Base-by-base conservation (phyloP, 2,329 filamentous ascomycete genomes). In the Venturia carpophila region DNA sequence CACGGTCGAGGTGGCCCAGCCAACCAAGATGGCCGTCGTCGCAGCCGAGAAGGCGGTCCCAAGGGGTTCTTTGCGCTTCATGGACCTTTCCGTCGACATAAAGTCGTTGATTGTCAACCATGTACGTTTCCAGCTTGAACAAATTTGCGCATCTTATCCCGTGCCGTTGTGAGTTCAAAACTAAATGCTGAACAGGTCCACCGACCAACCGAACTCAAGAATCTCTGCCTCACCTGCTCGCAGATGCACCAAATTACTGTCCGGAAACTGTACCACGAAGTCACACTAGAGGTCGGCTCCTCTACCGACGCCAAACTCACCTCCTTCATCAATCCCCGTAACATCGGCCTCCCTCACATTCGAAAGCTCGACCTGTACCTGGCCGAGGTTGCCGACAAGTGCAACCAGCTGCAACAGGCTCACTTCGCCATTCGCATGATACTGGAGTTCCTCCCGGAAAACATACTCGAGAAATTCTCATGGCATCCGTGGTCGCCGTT, bases 401-500 rank as follows among this genome's bases (percentile, higher is more conserved):
- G 76, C 70, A 77, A 78, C 21, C 75, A 77, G 69, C 67, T 77
- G 63, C 74, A 77, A 64, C 78, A 79, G 67, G 79, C 79, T 47
- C 74, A 79, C 64, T 79, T 81, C 64, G 77, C 78, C 0, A 77
- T 78, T 24, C 76, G 79, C 56, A 79, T 81, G 76, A 75, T 82
- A 21, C 66, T 82, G 21, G 79, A 81, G 67, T 75, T 80, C 67
- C 69, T 82, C 43, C 79, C 79, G 1, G 77, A 80, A 63, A 75
- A 81, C 67, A 77, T 77, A 43, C 72, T 82, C 30, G 79, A 81
- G 67, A 77, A 78, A 67, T 80, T 81, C 71, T 79, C 76, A 67
- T 82, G 79, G 79, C 78, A 79, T 70, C 79, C 79, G 19, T 81
- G 79, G 79, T 74, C 75, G 60, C 73, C 76, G 0, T 81, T 81